phyloP scores from a whole-genome alignment of 2,329 filamentous ascomycete genomes.

The Penicillium vulpinum region DNA sequence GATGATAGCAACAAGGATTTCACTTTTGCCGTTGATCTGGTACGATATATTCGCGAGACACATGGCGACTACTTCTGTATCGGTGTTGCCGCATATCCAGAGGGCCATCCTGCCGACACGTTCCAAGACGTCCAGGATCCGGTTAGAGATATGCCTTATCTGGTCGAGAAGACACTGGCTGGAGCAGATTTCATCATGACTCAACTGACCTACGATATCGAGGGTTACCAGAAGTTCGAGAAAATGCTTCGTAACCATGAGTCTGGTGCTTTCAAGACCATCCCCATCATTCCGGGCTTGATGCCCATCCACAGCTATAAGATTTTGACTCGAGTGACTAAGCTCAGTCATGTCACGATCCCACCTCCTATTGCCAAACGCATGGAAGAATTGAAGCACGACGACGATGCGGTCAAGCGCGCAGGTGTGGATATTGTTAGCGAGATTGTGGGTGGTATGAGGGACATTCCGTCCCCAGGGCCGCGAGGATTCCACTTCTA shows the following conservation, averaged over 20 bases:
- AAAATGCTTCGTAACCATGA: constrained; percentile 72
- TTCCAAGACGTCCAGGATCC: constrained; percentile 75
- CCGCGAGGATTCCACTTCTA: constrained; percentile 94
- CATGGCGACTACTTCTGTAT: constrained; percentile 96
- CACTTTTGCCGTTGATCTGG: constrained; percentile 83
- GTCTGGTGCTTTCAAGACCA: constrained; percentile 78
- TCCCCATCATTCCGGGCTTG: constrained; percentile 88
- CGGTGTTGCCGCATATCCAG: constrained; percentile 90
- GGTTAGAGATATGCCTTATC: constrained; percentile 72
- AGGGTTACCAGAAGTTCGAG: constrained; percentile 81
- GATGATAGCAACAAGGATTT: constrained; percentile 73
- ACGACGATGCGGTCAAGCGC: constrained; percentile 51
- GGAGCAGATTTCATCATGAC: constrained; percentile 99
- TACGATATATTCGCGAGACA: constrained; percentile 79
- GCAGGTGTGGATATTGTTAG: constrained; percentile 65
- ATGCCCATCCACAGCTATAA: constrained; percentile 99
- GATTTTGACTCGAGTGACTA: constrained; percentile 90
- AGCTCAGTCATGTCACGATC: constrained; percentile 85
- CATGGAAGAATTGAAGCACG: constrained; percentile 49
- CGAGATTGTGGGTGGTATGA: constrained; percentile 79
- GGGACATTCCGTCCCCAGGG: constrained; percentile 59
- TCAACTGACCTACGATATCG: constrained; percentile 90
- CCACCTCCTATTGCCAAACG: constrained; percentile 69
- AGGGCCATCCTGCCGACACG: constrained; percentile 89
- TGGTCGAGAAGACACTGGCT: constrained; percentile 86